Evolutionary conservation across 2,329 filamentous ascomycete species (phyloP), one percentile per base, ranked within the genome.

Genomic region (Hypoxylon sp.): DNA sequence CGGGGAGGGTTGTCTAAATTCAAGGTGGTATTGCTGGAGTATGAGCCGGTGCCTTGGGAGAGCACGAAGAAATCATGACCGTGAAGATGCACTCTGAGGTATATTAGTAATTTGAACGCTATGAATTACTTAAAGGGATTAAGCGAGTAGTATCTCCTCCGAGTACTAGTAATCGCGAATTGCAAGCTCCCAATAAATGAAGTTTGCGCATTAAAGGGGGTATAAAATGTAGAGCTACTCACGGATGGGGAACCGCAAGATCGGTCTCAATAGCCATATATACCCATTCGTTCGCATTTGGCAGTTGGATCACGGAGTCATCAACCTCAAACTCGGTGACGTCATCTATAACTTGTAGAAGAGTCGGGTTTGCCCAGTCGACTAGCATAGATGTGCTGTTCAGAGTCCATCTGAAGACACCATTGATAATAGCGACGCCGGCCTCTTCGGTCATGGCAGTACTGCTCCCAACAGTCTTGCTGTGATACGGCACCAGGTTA

Each of bases 401-500:
- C 62, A 87, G 74, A n/a, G 79, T 82, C 85, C 85, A 86, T 40
- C 79, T 79, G 76, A 85, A 84, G 63, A 81, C 72, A 13, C 77
- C 72, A 11, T 74, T 65, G 58, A 76, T 75, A 10, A 54, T 55
- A n/a, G 71, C 64, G 30, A 78, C 73, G 4, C 72, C 69, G 13
- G 76, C 80, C 3, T 69, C 70, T 51, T 78, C 72, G 33, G 70
- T 57, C 35, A 76, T 68, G 20, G 70, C 67, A 70, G 72, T 76
- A 51, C 64, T 55, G 40, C 51, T 5, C 76, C 75, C 3, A 11
- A 83, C 80, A 0, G 77, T 77, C 62, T 79, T 77, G 35, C 73
- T 50, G 10, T 82, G 40, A 10, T 79, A 75, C 0, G 82, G 82
- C 0, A 79, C 75, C 0, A 82, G 64, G 14, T 75, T 79, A 3